Evolutionary conservation across 2,329 filamentous ascomycete genomes (phyloP).

Genomic region (Graphilbum sp.): DNA sequence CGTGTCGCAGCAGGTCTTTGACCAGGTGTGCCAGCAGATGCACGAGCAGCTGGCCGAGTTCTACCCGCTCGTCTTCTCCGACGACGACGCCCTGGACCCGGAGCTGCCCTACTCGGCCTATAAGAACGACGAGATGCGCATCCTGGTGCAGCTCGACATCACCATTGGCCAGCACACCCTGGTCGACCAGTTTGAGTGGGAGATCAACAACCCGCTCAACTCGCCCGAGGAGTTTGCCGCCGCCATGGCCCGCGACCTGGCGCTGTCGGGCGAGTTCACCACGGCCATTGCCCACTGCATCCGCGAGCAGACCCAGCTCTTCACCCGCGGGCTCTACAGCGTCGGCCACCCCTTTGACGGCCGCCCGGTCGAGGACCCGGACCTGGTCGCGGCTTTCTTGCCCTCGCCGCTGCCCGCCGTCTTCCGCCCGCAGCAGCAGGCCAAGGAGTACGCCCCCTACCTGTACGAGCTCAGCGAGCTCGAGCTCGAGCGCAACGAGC

Average conservation of each 20-base stretch:
- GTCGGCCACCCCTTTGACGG: conserved; percentile 92
- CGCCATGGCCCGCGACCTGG: conserved; percentile 78
- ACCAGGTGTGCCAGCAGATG: conserved; percentile 51
- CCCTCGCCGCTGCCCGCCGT: conserved; percentile 67
- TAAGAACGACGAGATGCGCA: conserved; percentile 98
- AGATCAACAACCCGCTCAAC: conserved; percentile 89
- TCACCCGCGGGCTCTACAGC: conserved; percentile 84
- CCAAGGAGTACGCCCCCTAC: conserved; percentile 87
- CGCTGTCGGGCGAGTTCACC: conserved; percentile 85
- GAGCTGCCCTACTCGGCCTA: conserved; percentile 83
- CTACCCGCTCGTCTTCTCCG: conserved; percentile 78
- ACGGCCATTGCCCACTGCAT: conserved; percentile 97
- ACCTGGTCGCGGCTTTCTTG: conserved; percentile 72
- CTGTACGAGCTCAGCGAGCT: conserved; percentile 86
- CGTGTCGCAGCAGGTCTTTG: conserved; percentile 44
- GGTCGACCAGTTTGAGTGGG: conserved; percentile 97
- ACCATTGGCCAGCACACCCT: conserved; percentile 90
- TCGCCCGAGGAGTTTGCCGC: conserved; percentile 88
- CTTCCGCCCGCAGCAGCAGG: conserved; percentile 80
- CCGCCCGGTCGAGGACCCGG: conserved; percentile 78
- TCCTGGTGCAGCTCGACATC: conserved; percentile 90
- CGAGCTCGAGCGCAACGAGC: conserved; percentile 78
- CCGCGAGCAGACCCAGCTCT: conserved; percentile 86
- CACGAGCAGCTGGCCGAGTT: conserved; percentile 85
- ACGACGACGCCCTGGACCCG: conserved; percentile 80